Evolutionary conservation across 202 grass and related monocot genomes (phyloP), one percentile per base, ranked within the genome.

Genomic region (Miscanthus sacchariflorus): DNA sequence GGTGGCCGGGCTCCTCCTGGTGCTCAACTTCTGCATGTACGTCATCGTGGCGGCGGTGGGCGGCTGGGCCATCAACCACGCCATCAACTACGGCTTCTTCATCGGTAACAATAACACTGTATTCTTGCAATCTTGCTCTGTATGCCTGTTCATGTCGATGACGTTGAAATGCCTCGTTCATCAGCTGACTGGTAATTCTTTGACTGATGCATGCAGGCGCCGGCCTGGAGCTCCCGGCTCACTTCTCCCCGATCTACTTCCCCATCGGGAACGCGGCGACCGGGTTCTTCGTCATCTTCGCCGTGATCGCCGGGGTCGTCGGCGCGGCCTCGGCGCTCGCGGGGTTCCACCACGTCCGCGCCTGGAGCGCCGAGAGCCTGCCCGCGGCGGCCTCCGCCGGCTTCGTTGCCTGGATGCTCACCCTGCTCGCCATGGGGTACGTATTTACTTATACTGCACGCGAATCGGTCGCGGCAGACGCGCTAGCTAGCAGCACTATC

Each of bases 1-100:
- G 78, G 84, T 90, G 30, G 94, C 90, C 12, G 70, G 87, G 18
- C 67, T 95, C 75, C 90, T 99, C 39, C 87, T 99, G 79, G 12
- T 88, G 66, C 94, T 99, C 81, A 99, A 99, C 92, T 91, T 99
- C 64, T 92, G 91, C 88, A 96, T 99, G 97, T 97, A 99, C 70
- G n/a, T 80, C 70, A 99, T 99, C 63, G 82, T 99, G 9, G 91
- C 94, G 23, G 93, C 94, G 7, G 43, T 99, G 18, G 94, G 84
- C 42, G 97, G 97, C 43, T 99, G 97, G 97, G 94, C 97, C 42
- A 89, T 99, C 84, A 99, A 99, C 66, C 56, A 91, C 48, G 90
- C 94, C 67, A 92, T 99, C 87, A 82, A 97, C 88, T 61, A 87
- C 68, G 94, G 97, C 13, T 99, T 97, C 84, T 85, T 63, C 48